Conservation (phyloP, 2,329 filamentous ascomycete species). For the Cryphonectria nitschkei region DNA sequence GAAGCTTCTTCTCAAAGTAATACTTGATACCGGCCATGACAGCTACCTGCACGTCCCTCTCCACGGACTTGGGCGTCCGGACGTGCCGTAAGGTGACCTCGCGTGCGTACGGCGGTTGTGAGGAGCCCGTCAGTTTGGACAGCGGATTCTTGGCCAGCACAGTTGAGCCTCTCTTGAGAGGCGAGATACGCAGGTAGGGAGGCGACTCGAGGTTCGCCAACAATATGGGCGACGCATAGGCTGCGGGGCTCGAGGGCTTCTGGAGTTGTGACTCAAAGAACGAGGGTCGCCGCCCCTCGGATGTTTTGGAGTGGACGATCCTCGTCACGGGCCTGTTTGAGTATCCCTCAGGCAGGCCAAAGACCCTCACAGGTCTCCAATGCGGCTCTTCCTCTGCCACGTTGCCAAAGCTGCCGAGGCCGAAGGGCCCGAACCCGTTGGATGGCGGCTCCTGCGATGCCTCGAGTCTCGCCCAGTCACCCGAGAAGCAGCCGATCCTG, state of each 20-base stretch:
- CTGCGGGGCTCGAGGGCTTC: constrained; percentile 59
- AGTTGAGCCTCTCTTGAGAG: constrained; percentile 57
- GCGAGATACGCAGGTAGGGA: constrained; percentile 77
- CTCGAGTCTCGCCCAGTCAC: constrained; percentile 92
- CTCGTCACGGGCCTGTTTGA: constrained; percentile 63
- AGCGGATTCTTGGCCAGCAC: constrained; percentile 56
- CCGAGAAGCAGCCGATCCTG: constrained; percentile 94
- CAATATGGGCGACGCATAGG: constrained; percentile 83
- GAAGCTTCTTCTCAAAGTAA: constrained; percentile 81
- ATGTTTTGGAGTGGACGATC: constrained; percentile 57
- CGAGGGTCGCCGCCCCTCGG: constrained; percentile 55
- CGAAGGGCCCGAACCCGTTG: constrained; percentile 69
- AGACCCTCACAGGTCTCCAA: constrained; percentile 88
- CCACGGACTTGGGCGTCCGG: constrained; percentile 84
- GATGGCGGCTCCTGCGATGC: constrained; percentile 72
- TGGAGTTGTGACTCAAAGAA: constrained; percentile 72
- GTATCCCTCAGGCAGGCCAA: constrained; percentile 80
- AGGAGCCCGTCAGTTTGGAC: constrained; percentile 59
- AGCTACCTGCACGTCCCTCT: constrained; percentile 81
- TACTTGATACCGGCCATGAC: constrained; percentile 85
- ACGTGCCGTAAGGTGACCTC: constrained; percentile 90
- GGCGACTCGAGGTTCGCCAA: constrained; percentile 83
- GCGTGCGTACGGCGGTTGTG: constrained; percentile 61
- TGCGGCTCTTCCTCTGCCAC: constrained; percentile 62
- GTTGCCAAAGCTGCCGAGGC: constrained; percentile 68